These are phyloP conservation scores for Trapa bicornis DNA, from an alignment of 345 rosid species.

Conservation along the genomic window DNA sequence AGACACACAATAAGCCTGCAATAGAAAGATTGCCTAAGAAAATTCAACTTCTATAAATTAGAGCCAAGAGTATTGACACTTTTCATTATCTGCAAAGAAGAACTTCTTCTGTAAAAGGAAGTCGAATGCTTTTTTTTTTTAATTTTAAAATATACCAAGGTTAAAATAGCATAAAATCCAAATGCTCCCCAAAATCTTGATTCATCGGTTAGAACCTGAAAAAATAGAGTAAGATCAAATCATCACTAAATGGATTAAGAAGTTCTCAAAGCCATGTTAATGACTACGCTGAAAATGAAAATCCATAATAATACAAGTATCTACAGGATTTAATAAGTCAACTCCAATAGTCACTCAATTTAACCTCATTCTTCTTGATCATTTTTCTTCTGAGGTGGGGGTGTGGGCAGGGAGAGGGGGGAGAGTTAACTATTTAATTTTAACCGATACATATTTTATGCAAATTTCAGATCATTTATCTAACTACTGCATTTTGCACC, in stretches of 20 bases:
- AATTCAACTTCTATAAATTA: slow-evolving; percentile 3
- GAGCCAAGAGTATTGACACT: too few species aligned
- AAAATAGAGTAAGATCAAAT: slow-evolving; percentile 9
- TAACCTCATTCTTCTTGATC: too few species aligned
- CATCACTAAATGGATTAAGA: background rate
- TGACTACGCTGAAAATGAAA: background rate
- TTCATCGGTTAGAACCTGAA: slow-evolving; percentile 60
- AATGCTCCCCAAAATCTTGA: slow-evolving; percentile 98
- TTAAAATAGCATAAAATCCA: slow-evolving; percentile 58
- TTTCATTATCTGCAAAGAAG: background rate
- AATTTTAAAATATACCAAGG: slow-evolving; percentile 41
- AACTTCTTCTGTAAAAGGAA: background rate
- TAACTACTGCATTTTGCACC: background rate
- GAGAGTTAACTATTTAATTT: background rate
- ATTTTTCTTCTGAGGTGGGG: too few species aligned
- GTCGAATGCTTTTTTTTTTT: background rate
- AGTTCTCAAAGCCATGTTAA: background rate
- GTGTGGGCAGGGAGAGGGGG: too few species aligned
- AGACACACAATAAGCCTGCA: slow-evolving; percentile 65
- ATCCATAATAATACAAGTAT: too few species aligned
- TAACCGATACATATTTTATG: background rate
- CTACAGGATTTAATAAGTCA: too few species aligned
- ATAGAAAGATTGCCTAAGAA: slow-evolving; percentile 18
- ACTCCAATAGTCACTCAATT: too few species aligned
- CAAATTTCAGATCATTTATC: background rate